These are phyloP conservation scores for Claviceps capensis DNA, from an alignment of 2,329 filamentous ascomycete genomes.

Conservation along the genomic window DNA sequence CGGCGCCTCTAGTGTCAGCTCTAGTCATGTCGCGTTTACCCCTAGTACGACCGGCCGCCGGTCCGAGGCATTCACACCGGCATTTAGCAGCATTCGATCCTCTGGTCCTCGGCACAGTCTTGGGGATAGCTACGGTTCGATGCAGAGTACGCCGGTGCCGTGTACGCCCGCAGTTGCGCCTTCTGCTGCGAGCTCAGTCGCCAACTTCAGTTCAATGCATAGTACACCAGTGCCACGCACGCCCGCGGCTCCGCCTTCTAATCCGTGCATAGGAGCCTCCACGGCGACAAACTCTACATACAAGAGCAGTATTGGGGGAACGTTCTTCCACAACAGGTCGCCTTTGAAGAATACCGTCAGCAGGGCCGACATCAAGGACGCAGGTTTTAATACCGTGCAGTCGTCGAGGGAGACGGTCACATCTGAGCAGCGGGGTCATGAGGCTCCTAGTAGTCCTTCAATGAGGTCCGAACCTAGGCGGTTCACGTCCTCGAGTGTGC, in stretches of 20 bases:
- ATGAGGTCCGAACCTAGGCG: conserved; percentile 23
- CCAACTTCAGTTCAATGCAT: neutral
- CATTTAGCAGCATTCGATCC: conserved; percentile 15
- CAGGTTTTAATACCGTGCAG: conserved; percentile 31
- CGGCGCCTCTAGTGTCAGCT: neutral
- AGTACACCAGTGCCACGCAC: neutral
- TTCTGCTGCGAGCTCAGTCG: conserved; percentile 9
- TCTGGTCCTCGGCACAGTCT: conserved; percentile 20
- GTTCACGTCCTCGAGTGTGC: conserved; percentile 11
- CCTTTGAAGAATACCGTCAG: conserved; percentile 66
- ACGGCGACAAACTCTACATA: conserved; percentile 18
- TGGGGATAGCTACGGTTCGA: conserved; percentile 15
- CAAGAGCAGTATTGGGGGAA: conserved; percentile 61
- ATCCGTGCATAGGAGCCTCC: conserved; percentile 9
- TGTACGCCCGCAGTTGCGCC: conserved; percentile 13
- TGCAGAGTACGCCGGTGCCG: neutral
- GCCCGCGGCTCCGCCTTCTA: conserved; percentile 14
- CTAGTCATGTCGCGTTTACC: conserved; percentile 17
- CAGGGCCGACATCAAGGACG: conserved; percentile 41
- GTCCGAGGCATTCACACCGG: conserved; percentile 21
- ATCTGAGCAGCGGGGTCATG: conserved; percentile 33
- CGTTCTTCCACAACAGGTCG: conserved; percentile 68
- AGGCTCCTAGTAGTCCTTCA: conserved; percentile 24
- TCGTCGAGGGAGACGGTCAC: conserved; percentile 51
- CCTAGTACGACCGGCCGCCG: conserved; percentile 3